Percentiles rank a stretch among this genome's conserved stretches.
Evolutionary conservation across 176 grass and related monocot genomes (phyloP).

Genomic region (Aegilops sharonensis): DNA sequence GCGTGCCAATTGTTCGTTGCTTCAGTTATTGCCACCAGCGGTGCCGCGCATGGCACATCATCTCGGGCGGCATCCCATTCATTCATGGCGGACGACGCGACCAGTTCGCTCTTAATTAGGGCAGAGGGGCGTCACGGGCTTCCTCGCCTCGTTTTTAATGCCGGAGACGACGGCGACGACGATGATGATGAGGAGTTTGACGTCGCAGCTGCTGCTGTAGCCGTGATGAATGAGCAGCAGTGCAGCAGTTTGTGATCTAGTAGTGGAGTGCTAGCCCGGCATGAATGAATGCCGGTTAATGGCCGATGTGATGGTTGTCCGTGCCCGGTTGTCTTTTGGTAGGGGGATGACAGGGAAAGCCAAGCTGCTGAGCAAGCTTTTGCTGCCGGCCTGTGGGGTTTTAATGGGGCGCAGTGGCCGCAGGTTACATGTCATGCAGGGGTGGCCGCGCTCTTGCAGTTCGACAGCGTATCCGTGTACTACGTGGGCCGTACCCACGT

Average conservation of each 20-base stretch:
- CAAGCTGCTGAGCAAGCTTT: background rate
- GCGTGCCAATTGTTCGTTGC: background rate
- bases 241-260: background rate
- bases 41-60: background rate
- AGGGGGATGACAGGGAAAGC: background rate
- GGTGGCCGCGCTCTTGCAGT: background rate
- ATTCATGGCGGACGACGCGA: background rate
- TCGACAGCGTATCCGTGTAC: too few relatives aligned
- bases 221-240: background rate
- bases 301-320: conserved; percentile 30
- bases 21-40: background rate
- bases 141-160: conserved; percentile 8
- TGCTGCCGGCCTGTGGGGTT: background rate
- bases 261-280: background rate
- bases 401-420: background rate
- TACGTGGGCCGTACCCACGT: too few relatives aligned
- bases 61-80: background rate
- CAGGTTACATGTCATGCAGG: background rate
- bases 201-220: conserved; percentile 6
- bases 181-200: conserved; percentile 7
- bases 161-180: background rate
- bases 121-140: background rate
- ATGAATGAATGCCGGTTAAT: conserved; percentile 32
- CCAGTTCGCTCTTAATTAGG: background rate
- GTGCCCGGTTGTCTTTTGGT: conserved; percentile 30